A percentile compares a stretch with the other conserved stretches of the same genome.
These are phyloP conservation scores for Mycocentrospora acerina DNA, from an alignment of 2,329 filamentous ascomycete genomes.

Conservation along the genomic window DNA sequence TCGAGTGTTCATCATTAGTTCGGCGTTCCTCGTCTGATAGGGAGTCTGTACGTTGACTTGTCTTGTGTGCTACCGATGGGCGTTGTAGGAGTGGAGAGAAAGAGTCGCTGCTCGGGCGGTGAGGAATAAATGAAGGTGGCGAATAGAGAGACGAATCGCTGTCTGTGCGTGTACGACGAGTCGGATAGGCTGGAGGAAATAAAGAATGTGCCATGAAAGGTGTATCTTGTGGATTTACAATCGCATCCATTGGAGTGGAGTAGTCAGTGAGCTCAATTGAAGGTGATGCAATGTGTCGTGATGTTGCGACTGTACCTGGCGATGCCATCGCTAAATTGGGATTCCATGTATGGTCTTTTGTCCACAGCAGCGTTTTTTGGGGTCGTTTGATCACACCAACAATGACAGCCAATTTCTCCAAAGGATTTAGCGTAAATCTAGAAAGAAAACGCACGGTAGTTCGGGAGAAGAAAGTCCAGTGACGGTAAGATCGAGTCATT, in stretches of 20 bases:
- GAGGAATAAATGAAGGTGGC: neutral
- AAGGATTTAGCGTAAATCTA: conserved; percentile 10
- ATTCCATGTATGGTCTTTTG: conserved; percentile 11
- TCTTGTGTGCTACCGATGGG: conserved; percentile 10
- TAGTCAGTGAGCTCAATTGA: conserved; percentile 18
- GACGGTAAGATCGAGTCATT: conserved; percentile 26
- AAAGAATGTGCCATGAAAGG: conserved; percentile 21
- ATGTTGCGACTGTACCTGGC: neutral
- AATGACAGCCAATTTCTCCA: conserved; percentile 13
- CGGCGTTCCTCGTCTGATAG: conserved; percentile 4
- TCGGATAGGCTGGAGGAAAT: conserved; percentile 18
- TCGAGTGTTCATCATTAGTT: conserved; percentile 1
- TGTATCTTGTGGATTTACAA: conserved; percentile 12
- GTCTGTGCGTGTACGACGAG: conserved; percentile 9
- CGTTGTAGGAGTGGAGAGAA: conserved; percentile 6
- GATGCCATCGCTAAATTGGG: neutral
- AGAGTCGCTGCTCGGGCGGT: conserved; percentile 1
- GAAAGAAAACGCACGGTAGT: conserved; percentile 9
- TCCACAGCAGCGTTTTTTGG: conserved; percentile 28
- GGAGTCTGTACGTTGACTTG: conserved; percentile 2
- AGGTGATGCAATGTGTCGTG: conserved; percentile 2
- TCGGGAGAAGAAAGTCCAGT: conserved; percentile 17
- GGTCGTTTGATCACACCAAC: conserved; percentile 19
- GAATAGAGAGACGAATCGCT: conserved; percentile 12
- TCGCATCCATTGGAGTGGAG: conserved; percentile 2